Percentiles rank a stretch among this genome's conserved stretches.
These are phyloP conservation scores for Lodderomyces oxycetoniae DNA, from an alignment of 1,139 yeast species.

Conservation along the genomic window DNA sequence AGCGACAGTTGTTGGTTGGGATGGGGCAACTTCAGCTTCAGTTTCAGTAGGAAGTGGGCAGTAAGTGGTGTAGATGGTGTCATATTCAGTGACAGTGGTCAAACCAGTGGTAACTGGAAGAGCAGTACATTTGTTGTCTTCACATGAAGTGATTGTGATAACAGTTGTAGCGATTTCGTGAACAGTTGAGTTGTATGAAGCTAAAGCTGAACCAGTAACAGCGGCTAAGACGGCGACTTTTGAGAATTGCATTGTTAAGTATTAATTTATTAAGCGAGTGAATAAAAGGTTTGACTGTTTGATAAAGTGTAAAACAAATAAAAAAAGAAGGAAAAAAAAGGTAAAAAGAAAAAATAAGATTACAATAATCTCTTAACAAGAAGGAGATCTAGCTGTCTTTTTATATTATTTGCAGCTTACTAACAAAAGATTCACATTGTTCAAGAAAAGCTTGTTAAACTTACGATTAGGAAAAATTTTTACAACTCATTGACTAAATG, in stretches of 20 bases:
- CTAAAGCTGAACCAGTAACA: slow-evolving; percentile 19
- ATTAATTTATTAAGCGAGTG: slow-evolving; percentile 22
- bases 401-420: too few relatives aligned
- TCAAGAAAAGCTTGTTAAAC: too few relatives aligned
- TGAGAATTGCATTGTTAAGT: slow-evolving; percentile 16
- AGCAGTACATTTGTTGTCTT: slow-evolving; percentile 28
- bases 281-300: slow-evolving; percentile 6
- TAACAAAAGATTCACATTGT: too few relatives aligned
- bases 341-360: not conserved
- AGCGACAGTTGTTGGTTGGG: slow-evolving; percentile 1
- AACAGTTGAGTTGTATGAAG: slow-evolving; percentile 20
- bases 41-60: slow-evolving; percentile 42
- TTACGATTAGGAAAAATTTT: too few relatives aligned
- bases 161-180: slow-evolving; percentile 36
- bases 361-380: too few relatives aligned
- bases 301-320: not conserved
- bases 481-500: too few relatives aligned
- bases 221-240: slow-evolving; percentile 23
- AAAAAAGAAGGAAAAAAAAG: slow-evolving; percentile 1
- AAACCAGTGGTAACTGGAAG: slow-evolving; percentile 36
- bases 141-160: slow-evolving; percentile 51
- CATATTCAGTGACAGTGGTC: slow-evolving; percentile 42
- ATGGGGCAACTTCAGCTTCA: slow-evolving; percentile 16
- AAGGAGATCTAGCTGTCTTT: not conserved
- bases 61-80: slow-evolving; percentile 46